Evolutionary conservation across 202 grass and related monocot genomes (phyloP).

Genomic region (Eragrostis tef): DNA sequence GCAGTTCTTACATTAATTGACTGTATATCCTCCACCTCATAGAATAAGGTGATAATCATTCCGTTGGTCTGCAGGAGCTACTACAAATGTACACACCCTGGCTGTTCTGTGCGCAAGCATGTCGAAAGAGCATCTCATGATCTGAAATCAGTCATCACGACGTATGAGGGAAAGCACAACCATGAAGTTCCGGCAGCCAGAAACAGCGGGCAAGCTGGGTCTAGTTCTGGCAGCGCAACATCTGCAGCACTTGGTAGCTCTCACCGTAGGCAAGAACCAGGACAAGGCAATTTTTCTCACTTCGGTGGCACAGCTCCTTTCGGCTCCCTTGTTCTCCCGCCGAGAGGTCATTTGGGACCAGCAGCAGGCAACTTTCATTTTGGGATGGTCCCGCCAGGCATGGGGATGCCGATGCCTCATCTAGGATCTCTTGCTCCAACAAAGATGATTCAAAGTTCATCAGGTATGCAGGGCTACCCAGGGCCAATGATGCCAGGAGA

Average conservation of each 20-base stretch:
- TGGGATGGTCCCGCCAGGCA: constrained; percentile 59
- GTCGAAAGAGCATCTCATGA: constrained; percentile 95
- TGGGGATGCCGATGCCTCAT: constrained; percentile 56
- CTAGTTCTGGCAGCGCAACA: constrained; percentile 15
- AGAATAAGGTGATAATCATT: neutral
- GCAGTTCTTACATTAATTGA: neutral
- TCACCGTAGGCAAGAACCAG: constrained; percentile 53
- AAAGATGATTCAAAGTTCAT: constrained; percentile 56
- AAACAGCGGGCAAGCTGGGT: constrained; percentile 65
- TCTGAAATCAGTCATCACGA: constrained; percentile 95
- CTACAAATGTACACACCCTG: constrained; percentile 86
- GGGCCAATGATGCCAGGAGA: constrained; percentile 57
- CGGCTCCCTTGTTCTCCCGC: constrained; percentile 53
- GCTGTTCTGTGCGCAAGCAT: constrained; percentile 89
- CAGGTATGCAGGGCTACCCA: constrained; percentile 60
- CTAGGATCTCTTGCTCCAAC: constrained; percentile 49
- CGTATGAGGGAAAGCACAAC: constrained; percentile 91
- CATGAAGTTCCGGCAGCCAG: constrained; percentile 95
- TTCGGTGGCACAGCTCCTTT: constrained; percentile 59
- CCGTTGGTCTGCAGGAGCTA: constrained; percentile 77
- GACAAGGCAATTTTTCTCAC: constrained; percentile 51
- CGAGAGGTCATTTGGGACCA: constrained; percentile 57
- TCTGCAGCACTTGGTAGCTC: constrained; percentile 45
- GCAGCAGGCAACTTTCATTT: constrained; percentile 61
- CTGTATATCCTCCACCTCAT: neutral